A percentile compares a stretch with the other conserved stretches of the same genome.
phyloP scores from a whole-genome alignment of 495 filamentous ascomycete genomes.

The Entonaema liquescens region DNA sequence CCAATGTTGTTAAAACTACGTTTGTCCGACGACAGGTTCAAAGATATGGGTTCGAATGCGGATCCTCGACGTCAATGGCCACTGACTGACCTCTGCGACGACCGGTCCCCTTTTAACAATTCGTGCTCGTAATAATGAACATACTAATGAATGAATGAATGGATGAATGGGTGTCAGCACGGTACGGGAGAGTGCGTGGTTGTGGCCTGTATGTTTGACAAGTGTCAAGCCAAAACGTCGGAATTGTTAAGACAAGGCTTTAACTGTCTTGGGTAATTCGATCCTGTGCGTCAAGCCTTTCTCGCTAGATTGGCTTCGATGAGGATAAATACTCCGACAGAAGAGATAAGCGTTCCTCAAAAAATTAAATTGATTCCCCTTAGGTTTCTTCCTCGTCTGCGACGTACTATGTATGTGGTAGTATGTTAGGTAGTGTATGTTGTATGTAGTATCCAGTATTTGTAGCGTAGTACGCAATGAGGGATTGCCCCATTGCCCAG shows the following conservation, averaged over 20 bases:
- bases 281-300: constrained; percentile 34
- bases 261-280: constrained; percentile 42
- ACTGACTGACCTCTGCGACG: not conserved
- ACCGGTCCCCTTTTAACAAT: not conserved
- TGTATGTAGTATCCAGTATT: not conserved
- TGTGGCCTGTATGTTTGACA: constrained; percentile 37
- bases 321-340: constrained; percentile 45
- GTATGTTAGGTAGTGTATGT: not conserved
- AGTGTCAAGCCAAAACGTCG: constrained; percentile 35
- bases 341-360: constrained; percentile 46
- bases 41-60: constrained; percentile 8
- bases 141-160: not conserved
- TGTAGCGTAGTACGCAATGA: not conserved
- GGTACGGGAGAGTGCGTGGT: constrained; percentile 26
- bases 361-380: constrained; percentile 33
- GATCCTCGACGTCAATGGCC: not conserved
- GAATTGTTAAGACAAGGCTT: constrained; percentile 17
- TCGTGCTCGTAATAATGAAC: not conserved
- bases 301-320: constrained; percentile 28
- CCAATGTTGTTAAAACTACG: constrained; percentile 15
- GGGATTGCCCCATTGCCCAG: not conserved
- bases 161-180: constrained; percentile 4
- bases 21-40: constrained; percentile 15
- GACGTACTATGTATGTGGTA: constrained; percentile 1
- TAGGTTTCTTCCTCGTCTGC: constrained; percentile 28